phyloP scores from a whole-genome alignment of 495 filamentous ascomycete species.

The Chlorociboria aeruginascens region DNA sequence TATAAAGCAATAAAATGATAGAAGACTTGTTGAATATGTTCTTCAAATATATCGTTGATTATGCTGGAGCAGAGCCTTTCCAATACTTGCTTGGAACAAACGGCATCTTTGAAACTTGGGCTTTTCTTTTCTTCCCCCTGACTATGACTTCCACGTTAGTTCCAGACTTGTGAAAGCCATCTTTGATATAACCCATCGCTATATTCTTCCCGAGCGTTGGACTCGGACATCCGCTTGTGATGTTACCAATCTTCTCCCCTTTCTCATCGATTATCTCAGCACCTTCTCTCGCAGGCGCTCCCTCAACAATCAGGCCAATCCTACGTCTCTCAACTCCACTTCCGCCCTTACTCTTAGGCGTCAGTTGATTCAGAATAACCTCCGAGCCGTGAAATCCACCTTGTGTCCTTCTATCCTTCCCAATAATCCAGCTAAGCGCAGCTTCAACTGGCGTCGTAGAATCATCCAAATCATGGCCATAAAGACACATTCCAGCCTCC shows the following conservation, averaged over 20 bases:
- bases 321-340: constrained; percentile 57
- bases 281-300: constrained; percentile 82
- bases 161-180: constrained; percentile 73
- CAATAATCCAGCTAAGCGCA: constrained; percentile 74
- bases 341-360: constrained; percentile 52
- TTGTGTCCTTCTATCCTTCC: constrained; percentile 57
- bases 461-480: constrained; percentile 94
- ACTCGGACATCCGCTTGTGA: constrained; percentile 85
- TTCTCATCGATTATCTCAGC: constrained; percentile 58
- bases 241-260: constrained; percentile 43
- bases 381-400: constrained; percentile 66
- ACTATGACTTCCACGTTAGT: constrained; percentile 75
- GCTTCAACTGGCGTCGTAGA: constrained; percentile 79
- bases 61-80: constrained; percentile 17
- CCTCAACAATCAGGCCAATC: constrained; percentile 73
- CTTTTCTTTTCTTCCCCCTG: constrained; percentile 69
- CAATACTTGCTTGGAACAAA: constrained; percentile 79
- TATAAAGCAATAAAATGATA: too few relatives aligned
- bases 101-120: constrained; percentile 82
- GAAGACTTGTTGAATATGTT: too few relatives aligned
- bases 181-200: constrained; percentile 88
- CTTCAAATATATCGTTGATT: too few relatives aligned
- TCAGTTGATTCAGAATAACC: constrained; percentile 59
- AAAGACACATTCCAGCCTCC: constrained; percentile 95
- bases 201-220: constrained; percentile 80